phyloP scores from a whole-genome alignment of 202 grass and related monocot genomes.

The Zizania palustris region DNA sequence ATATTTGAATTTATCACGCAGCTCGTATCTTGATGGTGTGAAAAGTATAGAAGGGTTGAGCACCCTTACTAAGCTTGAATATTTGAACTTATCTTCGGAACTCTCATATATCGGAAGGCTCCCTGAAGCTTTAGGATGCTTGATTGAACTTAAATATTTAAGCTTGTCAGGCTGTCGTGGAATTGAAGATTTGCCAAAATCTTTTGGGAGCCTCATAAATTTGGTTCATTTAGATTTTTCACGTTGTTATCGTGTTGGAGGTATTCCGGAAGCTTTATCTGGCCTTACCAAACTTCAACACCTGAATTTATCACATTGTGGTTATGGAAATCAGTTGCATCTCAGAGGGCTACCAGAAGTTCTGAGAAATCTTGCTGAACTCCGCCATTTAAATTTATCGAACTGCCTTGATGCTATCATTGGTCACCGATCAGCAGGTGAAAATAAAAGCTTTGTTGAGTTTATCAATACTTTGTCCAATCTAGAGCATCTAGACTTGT shows the following conservation, averaged over 20 bases:
- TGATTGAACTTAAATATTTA: neutral
- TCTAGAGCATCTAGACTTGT: slow-evolving; percentile 16
- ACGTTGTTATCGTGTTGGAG: accelerated
- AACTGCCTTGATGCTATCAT: no score
- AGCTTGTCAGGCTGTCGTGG: neutral
- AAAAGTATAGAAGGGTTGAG: neutral
- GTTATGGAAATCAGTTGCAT: neutral
- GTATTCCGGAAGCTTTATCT: neutral
- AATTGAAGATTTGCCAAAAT: neutral
- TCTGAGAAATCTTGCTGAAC: neutral
- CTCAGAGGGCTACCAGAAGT: neutral
- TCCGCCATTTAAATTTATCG: slow-evolving; percentile 10
- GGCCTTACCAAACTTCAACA: neutral
- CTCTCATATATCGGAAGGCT: neutral
- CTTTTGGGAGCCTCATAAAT: neutral
- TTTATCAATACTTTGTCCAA: neutral
- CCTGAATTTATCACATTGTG: neutral
- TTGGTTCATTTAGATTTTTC: slow-evolving; percentile 26
- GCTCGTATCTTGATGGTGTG: neutral
- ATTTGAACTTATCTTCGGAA: neutral
- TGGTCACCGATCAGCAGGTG: neutral
- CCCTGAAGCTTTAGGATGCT: neutral
- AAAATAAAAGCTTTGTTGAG: neutral
- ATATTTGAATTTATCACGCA: slow-evolving; percentile 26
- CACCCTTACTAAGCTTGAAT: neutral